phyloP scores from a whole-genome alignment of 2,329 filamentous ascomycete species.

The Beauveria bassiana region DNA sequence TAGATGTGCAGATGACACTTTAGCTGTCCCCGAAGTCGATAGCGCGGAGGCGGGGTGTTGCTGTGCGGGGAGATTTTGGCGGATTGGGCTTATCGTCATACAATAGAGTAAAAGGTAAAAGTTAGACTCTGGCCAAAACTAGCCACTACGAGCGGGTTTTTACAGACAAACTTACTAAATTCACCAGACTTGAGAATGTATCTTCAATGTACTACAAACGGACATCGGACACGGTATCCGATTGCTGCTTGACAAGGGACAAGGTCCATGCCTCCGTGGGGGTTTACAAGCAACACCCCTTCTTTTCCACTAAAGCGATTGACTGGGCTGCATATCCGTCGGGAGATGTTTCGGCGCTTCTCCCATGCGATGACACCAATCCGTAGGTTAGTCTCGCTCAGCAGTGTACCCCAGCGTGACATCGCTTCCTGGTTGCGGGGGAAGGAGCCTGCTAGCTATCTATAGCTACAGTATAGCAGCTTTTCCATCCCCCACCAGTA shows the following conservation, averaged over 20 bases:
- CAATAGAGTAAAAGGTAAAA: too few species aligned
- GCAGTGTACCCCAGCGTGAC: background rate
- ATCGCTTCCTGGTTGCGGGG: background rate
- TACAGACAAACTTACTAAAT: too few species aligned
- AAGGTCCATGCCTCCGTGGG: background rate
- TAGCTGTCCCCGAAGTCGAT: background rate
- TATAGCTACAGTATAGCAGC: background rate
- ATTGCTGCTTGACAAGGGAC: background rate
- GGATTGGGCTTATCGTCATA: background rate
- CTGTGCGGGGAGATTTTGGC: background rate
- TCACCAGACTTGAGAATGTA: too few species aligned
- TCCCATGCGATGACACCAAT: background rate
- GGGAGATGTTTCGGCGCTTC: background rate
- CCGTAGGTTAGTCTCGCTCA: background rate
- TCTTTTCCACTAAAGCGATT: background rate
- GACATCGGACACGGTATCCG: background rate
- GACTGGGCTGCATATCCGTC: constrained; percentile 4
- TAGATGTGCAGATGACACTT: background rate
- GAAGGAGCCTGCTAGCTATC: background rate
- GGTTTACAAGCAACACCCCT: background rate
- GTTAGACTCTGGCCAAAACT: too few species aligned
- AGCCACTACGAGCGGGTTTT: too few species aligned
- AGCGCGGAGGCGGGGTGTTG: background rate
- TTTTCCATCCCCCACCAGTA: background rate
- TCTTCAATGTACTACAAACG: too few species aligned